phyloP scores from a whole-genome alignment of 352 stramenopile genomes.

The Globisporangium yorkense region DNA sequence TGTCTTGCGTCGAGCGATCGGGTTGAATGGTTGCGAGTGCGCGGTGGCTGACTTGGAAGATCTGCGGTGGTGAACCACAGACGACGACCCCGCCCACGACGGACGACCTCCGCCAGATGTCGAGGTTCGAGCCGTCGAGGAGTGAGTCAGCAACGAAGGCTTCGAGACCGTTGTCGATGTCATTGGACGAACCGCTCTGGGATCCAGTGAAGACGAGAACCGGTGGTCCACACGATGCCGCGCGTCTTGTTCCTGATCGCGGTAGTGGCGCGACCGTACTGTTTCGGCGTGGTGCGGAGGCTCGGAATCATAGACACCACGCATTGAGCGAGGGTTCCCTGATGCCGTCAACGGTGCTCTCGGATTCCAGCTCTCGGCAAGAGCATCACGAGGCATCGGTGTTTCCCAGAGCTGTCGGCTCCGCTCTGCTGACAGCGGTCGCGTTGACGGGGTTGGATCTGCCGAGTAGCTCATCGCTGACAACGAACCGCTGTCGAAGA shows the following conservation, averaged over 20 bases:
- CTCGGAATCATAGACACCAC: neutral
- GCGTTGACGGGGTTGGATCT: neutral
- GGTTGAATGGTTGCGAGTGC: constrained; percentile 2
- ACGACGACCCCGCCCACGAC: neutral
- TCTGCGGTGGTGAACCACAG: neutral
- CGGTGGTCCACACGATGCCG: too few relatives aligned
- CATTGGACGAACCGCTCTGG: too few relatives aligned
- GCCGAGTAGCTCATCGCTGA: neutral
- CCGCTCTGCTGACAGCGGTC: constrained; percentile 13
- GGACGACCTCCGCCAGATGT: neutral
- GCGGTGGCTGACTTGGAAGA: neutral
- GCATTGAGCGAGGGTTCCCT: neutral
- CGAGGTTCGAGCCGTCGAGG: neutral
- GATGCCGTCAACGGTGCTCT: neutral
- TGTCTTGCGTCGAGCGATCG: constrained; percentile 8
- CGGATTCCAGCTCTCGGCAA: neutral
- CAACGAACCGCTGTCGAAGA: constrained; percentile 4
- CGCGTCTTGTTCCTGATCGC: too few relatives aligned
- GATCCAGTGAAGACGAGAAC: too few relatives aligned
- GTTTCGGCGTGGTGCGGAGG: too few relatives aligned
- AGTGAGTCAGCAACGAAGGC: neutral
- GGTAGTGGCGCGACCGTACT: too few relatives aligned
- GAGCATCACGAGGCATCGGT: neutral
- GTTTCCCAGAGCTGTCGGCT: constrained; percentile 23
- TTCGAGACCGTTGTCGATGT: neutral